Percentiles rank a stretch among this genome's conserved stretches.
Conservation (phyloP, 2,329 filamentous ascomycete species). For the Magnaporthiopsis incrustans region DNA sequence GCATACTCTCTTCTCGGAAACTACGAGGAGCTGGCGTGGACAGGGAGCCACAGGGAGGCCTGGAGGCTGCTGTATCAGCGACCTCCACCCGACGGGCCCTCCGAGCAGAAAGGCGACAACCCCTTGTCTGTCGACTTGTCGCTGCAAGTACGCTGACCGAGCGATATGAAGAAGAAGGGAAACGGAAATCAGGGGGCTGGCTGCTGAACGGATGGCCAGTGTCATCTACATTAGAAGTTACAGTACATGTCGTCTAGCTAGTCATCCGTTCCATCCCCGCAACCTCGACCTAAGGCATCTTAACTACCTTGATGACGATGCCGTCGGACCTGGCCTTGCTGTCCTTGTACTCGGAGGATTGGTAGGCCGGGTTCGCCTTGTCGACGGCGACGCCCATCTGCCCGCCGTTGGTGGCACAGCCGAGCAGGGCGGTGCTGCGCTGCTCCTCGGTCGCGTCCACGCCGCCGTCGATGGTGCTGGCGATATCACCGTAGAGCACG, state of each 20-base stretch:
- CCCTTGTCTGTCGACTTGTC: not conserved
- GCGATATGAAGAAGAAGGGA: too few species aligned
- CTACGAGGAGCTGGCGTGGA: not conserved
- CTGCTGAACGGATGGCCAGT: too few species aligned
- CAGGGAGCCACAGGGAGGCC: not conserved
- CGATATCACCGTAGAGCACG: slow-evolving; percentile 10
- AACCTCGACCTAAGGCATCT: too few species aligned
- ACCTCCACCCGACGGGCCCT: too few species aligned
- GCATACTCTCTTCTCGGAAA: not conserved
- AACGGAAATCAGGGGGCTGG: too few species aligned
- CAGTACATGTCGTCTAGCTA: too few species aligned
- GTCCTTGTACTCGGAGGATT: slow-evolving; percentile 13
- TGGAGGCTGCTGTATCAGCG: not conserved
- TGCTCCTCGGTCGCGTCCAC: slow-evolving; percentile 7
- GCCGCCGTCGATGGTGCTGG: slow-evolving; percentile 13
- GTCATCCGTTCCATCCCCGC: too few species aligned
- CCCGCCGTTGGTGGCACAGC: slow-evolving; percentile 14
- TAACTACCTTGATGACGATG: not conserved
- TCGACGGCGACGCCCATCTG: slow-evolving; percentile 13
- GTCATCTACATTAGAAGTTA: too few species aligned
- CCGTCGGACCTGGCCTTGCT: not conserved
- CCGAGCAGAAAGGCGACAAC: not conserved
- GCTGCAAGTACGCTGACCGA: too few species aligned
- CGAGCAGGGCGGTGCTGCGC: slow-evolving; percentile 7
- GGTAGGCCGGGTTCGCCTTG: slow-evolving; percentile 11